Conservation (phyloP, 2,329 filamentous ascomycete genomes). For the Trichoderma harzianum region DNA sequence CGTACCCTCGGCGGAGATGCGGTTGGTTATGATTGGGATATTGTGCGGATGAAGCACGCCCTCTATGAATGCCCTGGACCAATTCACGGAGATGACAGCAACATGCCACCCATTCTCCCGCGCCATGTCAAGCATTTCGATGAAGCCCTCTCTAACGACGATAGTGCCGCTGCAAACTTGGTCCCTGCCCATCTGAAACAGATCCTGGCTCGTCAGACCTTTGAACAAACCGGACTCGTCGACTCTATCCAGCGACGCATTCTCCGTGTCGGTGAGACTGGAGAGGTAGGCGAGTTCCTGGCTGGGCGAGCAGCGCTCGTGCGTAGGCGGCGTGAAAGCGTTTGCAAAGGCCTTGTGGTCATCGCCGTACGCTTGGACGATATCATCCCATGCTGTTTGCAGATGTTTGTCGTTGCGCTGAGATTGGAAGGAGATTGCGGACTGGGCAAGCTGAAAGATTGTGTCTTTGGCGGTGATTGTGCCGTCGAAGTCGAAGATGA, state of each 20-base stretch:
- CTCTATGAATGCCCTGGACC: conserved; percentile 47
- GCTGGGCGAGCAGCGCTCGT: conserved; percentile 32
- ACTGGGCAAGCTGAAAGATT: conserved; percentile 45
- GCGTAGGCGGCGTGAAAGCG: conserved; percentile 32
- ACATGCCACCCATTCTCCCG: conserved; percentile 35
- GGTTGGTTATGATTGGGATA: conserved; percentile 44
- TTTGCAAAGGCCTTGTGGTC: conserved; percentile 40
- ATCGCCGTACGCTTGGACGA: conserved; percentile 44
- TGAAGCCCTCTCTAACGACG: conserved; percentile 40
- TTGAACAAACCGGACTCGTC: conserved; percentile 44
- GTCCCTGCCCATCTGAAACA: conserved; percentile 38
- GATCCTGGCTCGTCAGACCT: conserved; percentile 32
- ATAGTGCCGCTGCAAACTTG: conserved; percentile 35
- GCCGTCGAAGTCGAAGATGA: conserved; percentile 58
- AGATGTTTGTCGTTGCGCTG: conserved; percentile 30
- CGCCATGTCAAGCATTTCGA: conserved; percentile 29
- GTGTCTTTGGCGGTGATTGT: conserved; percentile 56
- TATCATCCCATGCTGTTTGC: conserved; percentile 40
- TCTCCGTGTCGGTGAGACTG: conserved; percentile 43
- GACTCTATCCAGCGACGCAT: conserved; percentile 44
- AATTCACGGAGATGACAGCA: conserved; percentile 50
- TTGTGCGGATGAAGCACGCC: conserved; percentile 38
- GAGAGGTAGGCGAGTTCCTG: conserved; percentile 45
- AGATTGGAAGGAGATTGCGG: conserved; percentile 38
- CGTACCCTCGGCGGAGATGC: conserved; percentile 36